Percentiles rank a stretch among this genome's conserved stretches.
Conservation (phyloP, 2,329 filamentous ascomycete genomes). For the Aspergillus phoenicis region DNA sequence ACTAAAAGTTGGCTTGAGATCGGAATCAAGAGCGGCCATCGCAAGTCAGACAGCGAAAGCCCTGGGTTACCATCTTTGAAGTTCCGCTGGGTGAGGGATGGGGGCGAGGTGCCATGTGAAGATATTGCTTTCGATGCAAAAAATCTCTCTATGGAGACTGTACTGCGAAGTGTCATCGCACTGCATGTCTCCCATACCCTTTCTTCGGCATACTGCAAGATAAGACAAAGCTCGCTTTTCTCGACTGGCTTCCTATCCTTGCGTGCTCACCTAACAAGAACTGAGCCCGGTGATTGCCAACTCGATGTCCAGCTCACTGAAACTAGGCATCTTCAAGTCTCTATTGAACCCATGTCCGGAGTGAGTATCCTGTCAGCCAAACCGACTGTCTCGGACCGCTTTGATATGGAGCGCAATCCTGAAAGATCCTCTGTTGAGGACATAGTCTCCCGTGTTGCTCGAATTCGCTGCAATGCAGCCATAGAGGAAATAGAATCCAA, state of each 20-base stretch:
- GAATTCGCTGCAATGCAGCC: conserved; percentile 42
- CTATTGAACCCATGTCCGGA: conserved; percentile 79
- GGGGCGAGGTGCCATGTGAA: conserved; percentile 70
- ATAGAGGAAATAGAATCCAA: conserved; percentile 44
- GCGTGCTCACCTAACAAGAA: conserved; percentile 58
- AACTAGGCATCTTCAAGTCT: conserved; percentile 62
- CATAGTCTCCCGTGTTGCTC: conserved; percentile 40
- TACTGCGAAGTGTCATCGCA: conserved; percentile 74
- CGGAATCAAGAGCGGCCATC: conserved; percentile 58
- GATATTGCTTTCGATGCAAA: conserved; percentile 68
- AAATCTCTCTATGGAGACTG: conserved; percentile 70
- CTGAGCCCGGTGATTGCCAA: conserved; percentile 67
- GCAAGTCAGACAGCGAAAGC: conserved; percentile 10
- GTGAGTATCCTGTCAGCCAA: conserved; percentile 69
- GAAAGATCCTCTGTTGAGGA: conserved; percentile 47
- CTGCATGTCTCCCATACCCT: conserved; percentile 74
- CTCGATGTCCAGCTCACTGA: conserved; percentile 71
- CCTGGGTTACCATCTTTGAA: conserved; percentile 38
- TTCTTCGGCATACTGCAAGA: conserved; percentile 62
- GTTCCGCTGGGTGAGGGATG: conserved; percentile 80
- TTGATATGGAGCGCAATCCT: conserved; percentile 68
- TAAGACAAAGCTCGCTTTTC: conserved; percentile 65
- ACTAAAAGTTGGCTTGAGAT: conserved; percentile 90
- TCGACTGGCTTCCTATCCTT: conserved; percentile 61
- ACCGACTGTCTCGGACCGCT: conserved; percentile 57